phyloP scores from a whole-genome alignment of 495 filamentous ascomycete genomes.

The Trichoderma asperelloides region DNA sequence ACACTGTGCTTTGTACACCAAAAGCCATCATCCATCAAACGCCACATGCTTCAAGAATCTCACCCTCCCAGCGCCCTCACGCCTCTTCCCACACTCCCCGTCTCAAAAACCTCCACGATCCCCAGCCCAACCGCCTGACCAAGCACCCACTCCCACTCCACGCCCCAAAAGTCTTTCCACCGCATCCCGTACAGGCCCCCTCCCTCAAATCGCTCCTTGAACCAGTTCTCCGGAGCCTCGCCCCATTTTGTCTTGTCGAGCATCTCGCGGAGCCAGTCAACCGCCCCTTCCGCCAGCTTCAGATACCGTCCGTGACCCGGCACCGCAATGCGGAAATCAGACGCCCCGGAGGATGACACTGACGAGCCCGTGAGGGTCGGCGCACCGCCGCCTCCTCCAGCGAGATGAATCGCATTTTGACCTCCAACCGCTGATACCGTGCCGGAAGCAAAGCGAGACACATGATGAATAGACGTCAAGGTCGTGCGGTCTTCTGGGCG shows the following conservation, averaged over 20 bases:
- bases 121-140: conserved; percentile 72
- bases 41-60: background rate
- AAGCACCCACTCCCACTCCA: conserved; percentile 70
- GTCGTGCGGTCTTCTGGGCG: conserved; percentile 45
- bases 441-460: conserved; percentile 53
- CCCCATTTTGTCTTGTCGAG: conserved; percentile 53
- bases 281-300: conserved; percentile 56
- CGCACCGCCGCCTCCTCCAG: conserved; percentile 33
- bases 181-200: conserved; percentile 49
- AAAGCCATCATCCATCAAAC: background rate
- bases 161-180: conserved; percentile 72
- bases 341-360: conserved; percentile 5
- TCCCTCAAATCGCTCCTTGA: conserved; percentile 77
- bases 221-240: conserved; percentile 56
- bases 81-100: conserved; percentile 68
- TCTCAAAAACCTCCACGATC: conserved; percentile 77
- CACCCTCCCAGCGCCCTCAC: conserved; percentile 34
- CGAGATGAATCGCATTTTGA: conserved; percentile 40
- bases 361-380: conserved; percentile 16
- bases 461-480: conserved; percentile 42
- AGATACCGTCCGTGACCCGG: conserved; percentile 68
- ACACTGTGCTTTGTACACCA: background rate
- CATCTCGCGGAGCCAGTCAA: conserved; percentile 56
- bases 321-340: conserved; percentile 53
- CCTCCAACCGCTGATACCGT: conserved; percentile 56